Evolutionary conservation across 306 rosid species (phyloP).

Genomic region (Vachellia collinsii): DNA sequence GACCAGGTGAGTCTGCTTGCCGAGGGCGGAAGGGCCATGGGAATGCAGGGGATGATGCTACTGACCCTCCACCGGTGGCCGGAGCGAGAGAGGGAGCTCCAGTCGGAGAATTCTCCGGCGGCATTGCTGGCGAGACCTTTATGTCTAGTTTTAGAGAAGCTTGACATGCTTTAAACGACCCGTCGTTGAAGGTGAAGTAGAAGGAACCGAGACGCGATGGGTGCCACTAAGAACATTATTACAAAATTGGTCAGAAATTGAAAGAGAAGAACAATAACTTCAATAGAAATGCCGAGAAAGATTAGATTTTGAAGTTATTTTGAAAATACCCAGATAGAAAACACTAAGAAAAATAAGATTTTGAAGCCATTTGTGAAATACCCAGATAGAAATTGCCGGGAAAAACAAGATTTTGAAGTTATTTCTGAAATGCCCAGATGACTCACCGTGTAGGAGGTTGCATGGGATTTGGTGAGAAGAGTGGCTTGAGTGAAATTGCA

Average conservation of each 20-base stretch:
- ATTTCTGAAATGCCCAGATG: background rate
- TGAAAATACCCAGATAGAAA: too few relatives aligned
- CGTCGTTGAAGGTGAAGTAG: slow-evolving; percentile 82
- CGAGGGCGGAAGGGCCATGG: slow-evolving; percentile 88
- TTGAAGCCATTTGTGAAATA: background rate
- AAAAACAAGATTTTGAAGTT: background rate
- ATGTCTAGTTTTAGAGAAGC: slow-evolving; percentile 72
- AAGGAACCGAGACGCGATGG: slow-evolving; percentile 87
- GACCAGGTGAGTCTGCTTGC: slow-evolving; percentile 54
- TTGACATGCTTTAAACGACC: slow-evolving; percentile 58
- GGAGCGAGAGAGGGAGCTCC: slow-evolving; percentile 64
- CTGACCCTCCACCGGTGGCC: slow-evolving; percentile 54
- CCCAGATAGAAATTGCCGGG: too few relatives aligned
- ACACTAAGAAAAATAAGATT: too few relatives aligned
- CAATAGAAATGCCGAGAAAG: too few relatives aligned
- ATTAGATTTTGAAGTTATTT: too few relatives aligned
- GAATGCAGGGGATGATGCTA: slow-evolving; percentile 61
- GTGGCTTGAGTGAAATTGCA: slow-evolving; percentile 82
- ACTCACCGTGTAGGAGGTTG: slow-evolving; percentile 51
- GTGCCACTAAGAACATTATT: slow-evolving; percentile 67
- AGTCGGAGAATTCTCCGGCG: slow-evolving; percentile 55
- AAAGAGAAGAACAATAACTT: background rate
- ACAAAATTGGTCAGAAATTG: slow-evolving; percentile 27
- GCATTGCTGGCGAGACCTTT: slow-evolving; percentile 49
- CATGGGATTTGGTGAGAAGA: slow-evolving; percentile 63